Percentiles rank a stretch among this genome's conserved stretches.
These are phyloP conservation scores for Stentor coeruleus DNA, from an alignment of 73 alveolate genomes.

Conservation along the genomic window DNA sequence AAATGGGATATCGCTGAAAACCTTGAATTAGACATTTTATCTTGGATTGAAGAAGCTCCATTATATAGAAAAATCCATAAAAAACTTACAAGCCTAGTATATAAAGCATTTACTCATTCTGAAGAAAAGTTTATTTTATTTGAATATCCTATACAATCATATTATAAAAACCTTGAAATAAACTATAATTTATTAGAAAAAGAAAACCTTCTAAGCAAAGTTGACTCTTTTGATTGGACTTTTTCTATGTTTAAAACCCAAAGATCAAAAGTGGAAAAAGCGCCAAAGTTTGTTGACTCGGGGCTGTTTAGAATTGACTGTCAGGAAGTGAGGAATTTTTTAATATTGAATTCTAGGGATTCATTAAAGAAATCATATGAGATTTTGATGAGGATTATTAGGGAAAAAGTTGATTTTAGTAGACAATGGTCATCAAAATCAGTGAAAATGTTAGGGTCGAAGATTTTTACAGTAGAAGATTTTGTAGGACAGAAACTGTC, in stretches of 20 bases:
- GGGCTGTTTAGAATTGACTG: conserved; percentile 26
- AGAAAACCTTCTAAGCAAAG: background rate
- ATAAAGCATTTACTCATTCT: conserved; percentile 33
- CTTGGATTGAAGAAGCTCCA: conserved; percentile 69
- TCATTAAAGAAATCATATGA: background rate
- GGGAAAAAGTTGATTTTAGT: background rate
- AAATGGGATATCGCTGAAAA: conserved; percentile 67
- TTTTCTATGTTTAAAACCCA: background rate
- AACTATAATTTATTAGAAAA: conserved; percentile 28
- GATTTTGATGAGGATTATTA: background rate
- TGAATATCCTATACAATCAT: conserved; percentile 28
- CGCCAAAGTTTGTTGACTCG: background rate
- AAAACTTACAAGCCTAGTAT: conserved; percentile 30
- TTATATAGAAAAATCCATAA: conserved; percentile 36
- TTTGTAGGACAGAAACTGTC: conserved; percentile 4
- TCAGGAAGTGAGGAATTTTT: background rate
- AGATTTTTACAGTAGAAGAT: conserved; percentile 4
- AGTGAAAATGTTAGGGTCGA: background rate
- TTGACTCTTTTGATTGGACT: conserved; percentile 9
- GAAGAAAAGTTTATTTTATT: conserved; percentile 33
- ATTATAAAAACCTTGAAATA: conserved; percentile 44
- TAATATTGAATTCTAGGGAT: background rate
- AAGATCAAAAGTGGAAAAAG: background rate
- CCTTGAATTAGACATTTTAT: conserved; percentile 49
- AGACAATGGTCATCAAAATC: conserved; percentile 7